phyloP scores from a whole-genome alignment of 148 eudicot genomes.

The Selenicereus undatus region DNA sequence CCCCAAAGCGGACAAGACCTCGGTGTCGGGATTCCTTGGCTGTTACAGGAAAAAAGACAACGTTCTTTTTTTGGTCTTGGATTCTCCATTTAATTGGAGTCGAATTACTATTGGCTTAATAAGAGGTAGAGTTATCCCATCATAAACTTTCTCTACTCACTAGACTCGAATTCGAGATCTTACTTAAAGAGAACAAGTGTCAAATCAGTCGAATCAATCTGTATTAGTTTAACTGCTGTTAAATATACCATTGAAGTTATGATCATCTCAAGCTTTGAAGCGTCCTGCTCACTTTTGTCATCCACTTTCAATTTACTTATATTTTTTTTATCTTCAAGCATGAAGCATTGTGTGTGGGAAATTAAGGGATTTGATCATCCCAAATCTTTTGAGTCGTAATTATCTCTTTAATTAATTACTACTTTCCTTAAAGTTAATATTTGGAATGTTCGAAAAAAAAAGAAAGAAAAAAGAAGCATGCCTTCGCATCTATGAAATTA shows the following conservation, averaged over 20 bases:
- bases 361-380: slow-evolving; percentile 1
- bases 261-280: not conserved
- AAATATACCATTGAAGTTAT: not conserved
- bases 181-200: too few species aligned
- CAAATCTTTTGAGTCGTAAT: not conserved
- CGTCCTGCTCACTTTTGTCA: not conserved
- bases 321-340: not conserved
- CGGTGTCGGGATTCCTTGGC: too few species aligned
- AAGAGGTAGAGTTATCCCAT: too few species aligned
- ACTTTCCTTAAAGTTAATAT: not conserved
- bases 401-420: not conserved
- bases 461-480: not conserved
- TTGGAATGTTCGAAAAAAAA: slow-evolving; percentile 1
- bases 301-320: not conserved
- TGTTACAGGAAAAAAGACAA: too few species aligned
- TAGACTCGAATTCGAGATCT: too few species aligned
- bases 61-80: too few species aligned
- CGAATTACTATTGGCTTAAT: too few species aligned
- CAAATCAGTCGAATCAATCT: too few species aligned
- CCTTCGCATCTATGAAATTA: not conserved
- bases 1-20: too few species aligned
- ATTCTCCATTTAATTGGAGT: too few species aligned
- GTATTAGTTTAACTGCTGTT: too few species aligned
- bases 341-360: not conserved
- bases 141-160: too few species aligned